Evolutionary conservation across 306 rosid genomes (phyloP), one percentile per base, ranked within the genome.

Genomic region (Pyrus pyrifolia): DNA sequence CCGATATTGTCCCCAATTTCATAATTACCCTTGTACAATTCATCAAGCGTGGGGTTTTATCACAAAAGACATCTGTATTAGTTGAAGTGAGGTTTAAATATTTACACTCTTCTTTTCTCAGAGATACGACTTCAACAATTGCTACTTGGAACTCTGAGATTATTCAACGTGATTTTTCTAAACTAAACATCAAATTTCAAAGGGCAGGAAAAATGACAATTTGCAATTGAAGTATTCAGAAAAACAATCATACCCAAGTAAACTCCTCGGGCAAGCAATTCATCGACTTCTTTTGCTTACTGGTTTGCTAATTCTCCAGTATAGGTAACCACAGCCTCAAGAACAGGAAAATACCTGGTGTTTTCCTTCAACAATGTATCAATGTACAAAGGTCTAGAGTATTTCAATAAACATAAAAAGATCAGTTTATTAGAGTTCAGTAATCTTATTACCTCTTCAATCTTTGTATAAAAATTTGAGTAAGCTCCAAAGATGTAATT

Each of bases 271-370:
- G 82, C 74, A 42, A 93, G 91, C 89, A 88, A 79, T 57, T 87
- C 80, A 74, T 93, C 93, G 42, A 91, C 96, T 72, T 84, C 86
- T 78, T 85, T 82, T 0, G 92, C 97, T 88, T 91, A 90, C 81
- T 82, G 74, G 62, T 84, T 66, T 70, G 98, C 97, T 31, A 89
- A 78, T 13, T 91, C 97, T 69, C 91, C 88, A 4, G 90, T 91
- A 73, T 44, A 89, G 27, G 92, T 68, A 73, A 93, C 75, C 71
- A 89, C 97, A 0, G 88, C 78, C 82, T 89, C 89, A 78, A 91
- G 98, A 84, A 85, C 78, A 73, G 64, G 83, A 87, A 85, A 78
- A 67, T 89, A 88, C 91, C 87, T 91, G 81, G 62, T 73, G 74
- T 81, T 76, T 45, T 45, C 6, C 51, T 45, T 70, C 65, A 79